Evolutionary conservation across 495 filamentous ascomycete genomes (phyloP), one percentile per base, ranked within the genome.

Genomic region (Penicillium samsonianum): DNA sequence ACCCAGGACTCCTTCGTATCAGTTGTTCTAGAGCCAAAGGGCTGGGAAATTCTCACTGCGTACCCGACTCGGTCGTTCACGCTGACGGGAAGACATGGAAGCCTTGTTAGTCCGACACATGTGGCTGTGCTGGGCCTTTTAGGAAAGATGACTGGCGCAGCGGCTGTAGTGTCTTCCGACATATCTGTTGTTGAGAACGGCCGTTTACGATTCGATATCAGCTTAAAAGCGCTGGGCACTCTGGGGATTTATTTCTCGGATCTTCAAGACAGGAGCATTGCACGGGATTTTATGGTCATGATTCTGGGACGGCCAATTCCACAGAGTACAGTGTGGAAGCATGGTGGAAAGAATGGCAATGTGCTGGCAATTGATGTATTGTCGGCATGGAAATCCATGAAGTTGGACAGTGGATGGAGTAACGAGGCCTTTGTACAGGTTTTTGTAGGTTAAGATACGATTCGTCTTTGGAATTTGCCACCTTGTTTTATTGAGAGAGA

Each of bases 81-180:
- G 2, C 67, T 83, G 6, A 70, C 58, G 16, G 59, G 58, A 9
- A 67, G 57, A n/a, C 55, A 53, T 5, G 58, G 58, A 1, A 38
- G 45, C 12, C 31, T 10, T 35, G 28, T 5, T 40, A 50, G n/a
- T 5, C 48, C 57, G 9, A 74, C 70, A 12, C 64, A 80, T 44
- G 71, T 90, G 12, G 87, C 88, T 1, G 83, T 87, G n/a, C 70
- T 98, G 3, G 94, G 94, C 10, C 74, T 98, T 4, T 60, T 96
- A 22, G 89, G 82, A 16, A 96, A 96, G 68, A 95, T 98, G 87
- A 91, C 91, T 3, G 94, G 91, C 8, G 84, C 86, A 2, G 92
- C 90, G 0, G 94, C 91, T 0, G 76, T 97, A 14, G 64, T 88
- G 2, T 73, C 68, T 9, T 85, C 77, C 12, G 77, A 80, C n/a